Evolutionary conservation across 208 protist genomes (phyloP), one percentile per base, ranked within the genome.

Genomic region (Crithidia thermophila): DNA sequence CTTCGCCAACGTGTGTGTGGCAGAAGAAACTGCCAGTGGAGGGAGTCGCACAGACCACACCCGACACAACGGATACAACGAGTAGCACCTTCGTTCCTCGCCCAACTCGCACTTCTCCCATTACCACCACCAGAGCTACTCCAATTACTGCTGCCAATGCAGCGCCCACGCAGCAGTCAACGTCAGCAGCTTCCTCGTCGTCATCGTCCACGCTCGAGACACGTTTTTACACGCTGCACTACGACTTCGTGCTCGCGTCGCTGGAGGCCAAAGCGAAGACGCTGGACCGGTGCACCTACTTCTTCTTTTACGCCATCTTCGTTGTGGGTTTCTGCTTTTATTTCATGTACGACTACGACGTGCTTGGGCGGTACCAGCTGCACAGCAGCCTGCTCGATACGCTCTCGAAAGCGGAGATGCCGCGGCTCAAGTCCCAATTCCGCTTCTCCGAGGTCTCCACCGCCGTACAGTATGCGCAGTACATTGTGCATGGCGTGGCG

Each of bases 321-420:
- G 18, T 85, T 33, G 34, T 79, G n/a, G 43, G 67, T 7, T 82
- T 81, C 30, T 68, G 63, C 25, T 52, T 85, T 23, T 79, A 76
- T 55, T 64, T 71, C 30, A 47, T 85, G 1, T 60, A 66, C 18
- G 69, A 67, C 16, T 25, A 34, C 0, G 37, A 76, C 30, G 47
- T 58, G 0, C n/a, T 31, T 0, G 61, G 25, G 16, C 31, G 50
- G 9, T 62, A 50, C 18, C 42, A 46, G 30, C 31, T 71, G 30
- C 55, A 23, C 18, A 55, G 33, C 34, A 46, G 52, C 27, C 28
- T 79, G 27, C 55, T 67, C 30, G 60, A 53, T 30, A 51, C 52
- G 7, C 43, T 78, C 7, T 8, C 51, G 28, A 9, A 55, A 5
- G 45, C 49, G 9, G 57, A 63, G n/a, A 31, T 75, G n/a, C 47